Evolutionary conservation across 1,284 basidiomycete species (phyloP).

Genomic region (Ustilago nuda): DNA sequence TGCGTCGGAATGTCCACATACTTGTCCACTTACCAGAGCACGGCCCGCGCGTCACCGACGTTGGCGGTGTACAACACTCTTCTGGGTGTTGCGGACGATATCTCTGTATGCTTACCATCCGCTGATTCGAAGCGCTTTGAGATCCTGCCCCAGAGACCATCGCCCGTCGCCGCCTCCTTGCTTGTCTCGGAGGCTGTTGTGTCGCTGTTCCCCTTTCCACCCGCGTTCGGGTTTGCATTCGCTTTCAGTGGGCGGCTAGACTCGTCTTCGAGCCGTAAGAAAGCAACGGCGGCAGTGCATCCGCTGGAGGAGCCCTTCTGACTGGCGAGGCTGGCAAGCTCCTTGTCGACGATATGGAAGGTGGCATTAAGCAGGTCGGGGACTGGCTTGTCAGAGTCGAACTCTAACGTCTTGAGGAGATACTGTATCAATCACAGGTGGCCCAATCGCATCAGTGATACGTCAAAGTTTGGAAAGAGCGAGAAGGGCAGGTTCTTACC

Average conservation of each 20-base stretch:
- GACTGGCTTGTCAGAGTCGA: conserved; percentile 74
- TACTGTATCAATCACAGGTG: conserved; percentile 44
- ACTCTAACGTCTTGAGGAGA: conserved; percentile 70
- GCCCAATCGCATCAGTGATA: not conserved
- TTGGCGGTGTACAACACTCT: conserved; percentile 95
- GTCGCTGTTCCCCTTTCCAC: not conserved
- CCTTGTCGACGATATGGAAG: conserved; percentile 89
- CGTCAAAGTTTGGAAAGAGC: not conserved
- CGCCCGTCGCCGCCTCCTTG: conserved; percentile 5
- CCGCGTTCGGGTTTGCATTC: not conserved
- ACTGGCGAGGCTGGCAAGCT: conserved; percentile 83
- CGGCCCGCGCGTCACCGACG: conserved; percentile 90
- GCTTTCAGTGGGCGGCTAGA: conserved; percentile 63
- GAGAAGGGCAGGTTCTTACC: conserved; percentile 71
- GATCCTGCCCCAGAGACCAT: conserved; percentile 37
- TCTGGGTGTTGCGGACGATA: conserved; percentile 69
- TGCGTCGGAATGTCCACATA: conserved; percentile 9
- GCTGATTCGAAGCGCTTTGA: conserved; percentile 38
- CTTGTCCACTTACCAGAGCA: conserved; percentile 75
- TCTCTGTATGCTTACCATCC: conserved; percentile 20
- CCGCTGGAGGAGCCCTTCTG: conserved; percentile 93
- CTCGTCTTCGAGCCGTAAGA: conserved; percentile 89
- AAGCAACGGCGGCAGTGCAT: conserved; percentile 96
- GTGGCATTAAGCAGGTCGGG: conserved; percentile 92
- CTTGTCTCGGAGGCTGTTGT: conserved; percentile 4